Conservation (phyloP, 805 yeast species). For the Candida sonorensis region DNA sequence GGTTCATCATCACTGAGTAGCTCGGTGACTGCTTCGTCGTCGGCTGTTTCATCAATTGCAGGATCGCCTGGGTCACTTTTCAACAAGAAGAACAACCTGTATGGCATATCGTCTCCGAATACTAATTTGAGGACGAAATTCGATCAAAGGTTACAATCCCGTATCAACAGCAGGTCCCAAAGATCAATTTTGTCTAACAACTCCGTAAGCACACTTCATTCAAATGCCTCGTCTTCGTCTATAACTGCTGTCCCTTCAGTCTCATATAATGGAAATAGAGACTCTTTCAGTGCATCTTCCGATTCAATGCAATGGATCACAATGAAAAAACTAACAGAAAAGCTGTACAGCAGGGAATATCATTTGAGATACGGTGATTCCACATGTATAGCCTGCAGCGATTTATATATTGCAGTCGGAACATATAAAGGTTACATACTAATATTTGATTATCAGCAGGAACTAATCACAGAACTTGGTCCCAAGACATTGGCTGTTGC, state of each 20-base stretch:
- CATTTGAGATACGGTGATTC: slow-evolving; percentile 42
- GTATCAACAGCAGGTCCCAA: slow-evolving; percentile 1
- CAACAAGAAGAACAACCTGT: no score
- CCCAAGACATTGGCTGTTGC: slow-evolving; percentile 22
- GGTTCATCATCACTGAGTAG: no score
- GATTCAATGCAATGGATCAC: slow-evolving; percentile 24
- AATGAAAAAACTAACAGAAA: slow-evolving; percentile 18
- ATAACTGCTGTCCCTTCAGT: no score
- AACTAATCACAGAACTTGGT: slow-evolving; percentile 37
- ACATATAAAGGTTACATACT: slow-evolving; percentile 61
- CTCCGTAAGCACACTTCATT: no score
- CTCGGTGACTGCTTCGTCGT: no score
- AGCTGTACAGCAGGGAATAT: slow-evolving; percentile 14
- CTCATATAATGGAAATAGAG: no score
- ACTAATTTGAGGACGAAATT: slow-evolving; percentile 6
- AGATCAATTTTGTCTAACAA: neutral
- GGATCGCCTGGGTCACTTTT: no score
- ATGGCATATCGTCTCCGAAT: no score
- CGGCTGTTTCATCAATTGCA: no score
- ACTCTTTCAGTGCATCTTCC: no score
- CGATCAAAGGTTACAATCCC: slow-evolving; percentile 17
- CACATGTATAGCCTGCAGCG: slow-evolving; percentile 36
- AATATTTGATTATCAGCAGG: slow-evolving; percentile 65
- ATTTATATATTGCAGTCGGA: slow-evolving; percentile 50
- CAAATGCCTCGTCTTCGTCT: no score